These are phyloP conservation scores for Thamnidium elegans DNA, from an alignment of 192 early-diverging fungal genomes.

Conservation along the genomic window DNA sequence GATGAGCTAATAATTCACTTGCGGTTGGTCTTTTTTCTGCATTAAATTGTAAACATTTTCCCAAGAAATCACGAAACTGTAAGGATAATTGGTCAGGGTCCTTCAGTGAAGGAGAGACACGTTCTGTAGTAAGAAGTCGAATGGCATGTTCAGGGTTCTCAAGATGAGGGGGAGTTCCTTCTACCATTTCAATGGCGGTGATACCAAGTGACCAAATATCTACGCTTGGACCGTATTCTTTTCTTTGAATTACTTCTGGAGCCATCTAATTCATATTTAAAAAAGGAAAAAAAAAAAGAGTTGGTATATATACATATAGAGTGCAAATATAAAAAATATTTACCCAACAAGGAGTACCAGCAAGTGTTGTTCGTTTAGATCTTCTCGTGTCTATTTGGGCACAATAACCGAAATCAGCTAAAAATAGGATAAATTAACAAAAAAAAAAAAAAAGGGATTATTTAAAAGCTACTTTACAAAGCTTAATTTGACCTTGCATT, in stretches of 20 bases:
- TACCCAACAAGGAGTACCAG: conserved; percentile 86
- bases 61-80: conserved; percentile 80
- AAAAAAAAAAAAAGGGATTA: neutral
- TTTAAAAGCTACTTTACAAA: conserved; percentile 40
- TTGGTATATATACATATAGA: neutral
- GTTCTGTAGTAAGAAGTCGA: conserved; percentile 82
- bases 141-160: conserved; percentile 80
- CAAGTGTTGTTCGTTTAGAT: conserved; percentile 76
- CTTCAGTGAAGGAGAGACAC: conserved; percentile 80
- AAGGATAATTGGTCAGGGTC: conserved; percentile 75
- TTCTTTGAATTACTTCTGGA: conserved; percentile 87
- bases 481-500: conserved; percentile 67
- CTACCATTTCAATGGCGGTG: conserved; percentile 95
- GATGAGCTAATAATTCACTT: conserved; percentile 74
- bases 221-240: conserved; percentile 87
- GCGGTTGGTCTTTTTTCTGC: conserved; percentile 76
- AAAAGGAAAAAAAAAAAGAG: neutral
- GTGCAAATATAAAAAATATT: neutral
- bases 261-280: conserved; percentile 75
- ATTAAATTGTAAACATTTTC: conserved; percentile 75
- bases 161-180: conserved; percentile 92
- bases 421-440: neutral
- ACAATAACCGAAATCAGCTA: conserved; percentile 87
- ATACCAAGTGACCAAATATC: conserved; percentile 98
- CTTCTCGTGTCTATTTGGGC: conserved; percentile 66